Base-by-base conservation (phyloP, 75 land plant species). In the Adiantum capillusveneris region DNA sequence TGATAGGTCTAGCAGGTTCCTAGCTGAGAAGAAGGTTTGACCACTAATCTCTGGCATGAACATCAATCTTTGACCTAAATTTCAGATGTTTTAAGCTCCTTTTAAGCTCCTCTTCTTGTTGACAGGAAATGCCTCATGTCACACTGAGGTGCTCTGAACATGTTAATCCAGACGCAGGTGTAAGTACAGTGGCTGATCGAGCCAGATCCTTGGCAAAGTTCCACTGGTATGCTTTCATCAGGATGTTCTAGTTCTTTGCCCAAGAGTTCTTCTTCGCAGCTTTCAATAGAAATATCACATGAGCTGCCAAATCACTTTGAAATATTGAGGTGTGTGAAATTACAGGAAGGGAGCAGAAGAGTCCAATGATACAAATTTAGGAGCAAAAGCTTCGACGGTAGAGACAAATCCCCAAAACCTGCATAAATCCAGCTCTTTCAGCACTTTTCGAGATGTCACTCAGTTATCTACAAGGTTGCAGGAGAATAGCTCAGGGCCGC, bases 1-100 rank as follows among this genome's bases (percentile, higher is more conserved):
- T 44, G 72, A 66, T 29, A 67, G 69, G 57, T 46, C 71, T 29
- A 64, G 51, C 60, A 37, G 81, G 45, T 66, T 64, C 20, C 53
- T 64, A 26, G 55, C 61, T 6, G 73, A 77, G 22, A 71, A 63
- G 44, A 78, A 64, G 54, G 39, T 39, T 20, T 17, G 42, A 39
- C 42, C 13, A 13, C 42, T 39, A 13, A 39, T n/a, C n/a, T n/a
- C n/a, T n/a, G n/a, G n/a, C n/a, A n/a, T n/a, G n/a, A n/a, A n/a
- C n/a, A n/a, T n/a, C n/a, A n/a, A n/a, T n/a, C n/a, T n/a, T n/a
- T n/a, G n/a, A n/a, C n/a, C n/a, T n/a, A n/a, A n/a, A n/a, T n/a
- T n/a, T n/a, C n/a, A n/a, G n/a, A n/a, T n/a, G n/a, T n/a, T n/a
- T n/a, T n/a, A n/a, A n/a, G n/a, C n/a, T n/a, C n/a, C n/a, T 5